These are phyloP conservation scores for Thymus quinquecostatus DNA, from an alignment of 257 asterid species.

Conservation along the genomic window DNA sequence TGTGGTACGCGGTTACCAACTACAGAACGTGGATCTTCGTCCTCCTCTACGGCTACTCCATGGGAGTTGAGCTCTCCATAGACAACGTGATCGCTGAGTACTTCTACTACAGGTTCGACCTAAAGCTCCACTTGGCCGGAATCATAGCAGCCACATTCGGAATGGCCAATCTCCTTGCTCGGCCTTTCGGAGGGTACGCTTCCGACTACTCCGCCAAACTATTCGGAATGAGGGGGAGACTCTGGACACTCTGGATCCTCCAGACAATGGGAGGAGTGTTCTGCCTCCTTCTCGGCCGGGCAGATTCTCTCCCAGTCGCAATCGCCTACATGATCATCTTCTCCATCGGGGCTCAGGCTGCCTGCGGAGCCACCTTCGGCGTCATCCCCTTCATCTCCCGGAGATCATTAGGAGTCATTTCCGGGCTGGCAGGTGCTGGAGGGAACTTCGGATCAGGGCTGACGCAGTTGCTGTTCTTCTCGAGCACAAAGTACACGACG, in stretches of 20 bases:
- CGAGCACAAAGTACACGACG: constrained; percentile 34
- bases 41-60: constrained; percentile 66
- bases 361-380: constrained; percentile 52
- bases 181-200: constrained; percentile 61
- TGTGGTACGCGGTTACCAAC: constrained; percentile 62
- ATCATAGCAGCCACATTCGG: constrained; percentile 64
- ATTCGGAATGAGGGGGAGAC: constrained; percentile 73
- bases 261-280: constrained; percentile 65
- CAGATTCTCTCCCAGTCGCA: constrained; percentile 46
- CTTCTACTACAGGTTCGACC: constrained; percentile 65
- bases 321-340: constrained; percentile 58
- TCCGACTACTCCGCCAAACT: constrained; percentile 48
- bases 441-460: constrained; percentile 53
- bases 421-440: constrained; percentile 54
- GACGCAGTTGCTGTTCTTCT: constrained; percentile 45
- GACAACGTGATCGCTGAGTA: constrained; percentile 68
- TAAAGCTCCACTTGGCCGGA: constrained; percentile 57
- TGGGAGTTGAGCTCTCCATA: constrained; percentile 67
- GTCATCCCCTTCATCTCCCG: constrained; percentile 46
- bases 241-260: constrained; percentile 60
- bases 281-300: constrained; percentile 53
- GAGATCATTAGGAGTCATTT: constrained; percentile 48
- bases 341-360: constrained; percentile 54
- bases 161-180: constrained; percentile 59
- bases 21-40: constrained; percentile 76